Evolutionary conservation across 495 filamentous ascomycete species (phyloP).

Genomic region (Mytilinidion resinicola): DNA sequence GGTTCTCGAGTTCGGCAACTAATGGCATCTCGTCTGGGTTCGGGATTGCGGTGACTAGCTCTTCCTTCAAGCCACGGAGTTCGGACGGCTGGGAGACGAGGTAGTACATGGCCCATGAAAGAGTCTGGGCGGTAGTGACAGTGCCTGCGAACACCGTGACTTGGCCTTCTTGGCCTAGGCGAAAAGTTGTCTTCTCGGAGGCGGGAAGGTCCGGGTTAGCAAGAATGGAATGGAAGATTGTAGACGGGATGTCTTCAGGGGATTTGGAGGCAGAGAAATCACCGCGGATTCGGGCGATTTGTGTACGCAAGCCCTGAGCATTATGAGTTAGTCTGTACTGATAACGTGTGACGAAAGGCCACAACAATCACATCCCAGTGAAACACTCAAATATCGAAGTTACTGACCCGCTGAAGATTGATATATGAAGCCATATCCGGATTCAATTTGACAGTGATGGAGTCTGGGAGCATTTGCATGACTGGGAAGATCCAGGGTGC

Average conservation of each 20-base stretch:
- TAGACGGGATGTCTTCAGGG: not conserved
- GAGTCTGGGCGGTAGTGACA: slow-evolving; percentile 21
- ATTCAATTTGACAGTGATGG: not conserved
- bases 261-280: no score
- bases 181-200: not conserved
- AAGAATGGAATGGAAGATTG: slow-evolving; percentile 1
- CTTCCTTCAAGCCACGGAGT: slow-evolving; percentile 13
- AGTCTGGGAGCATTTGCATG: slow-evolving; percentile 17
- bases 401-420: slow-evolving; percentile 5
- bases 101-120: slow-evolving; percentile 19
- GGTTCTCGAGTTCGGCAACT: slow-evolving; percentile 39
- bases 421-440: slow-evolving; percentile 2
- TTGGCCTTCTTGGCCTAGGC: not conserved
- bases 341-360: not conserved
- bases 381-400: not conserved
- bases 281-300: slow-evolving; percentile 9
- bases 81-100: slow-evolving; percentile 18
- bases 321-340: no score
- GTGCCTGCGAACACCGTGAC: slow-evolving; percentile 20
- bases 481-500: slow-evolving; percentile 9
- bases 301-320: not conserved
- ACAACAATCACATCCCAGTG: not conserved
- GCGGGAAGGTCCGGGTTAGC: not conserved
- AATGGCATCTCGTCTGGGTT: not conserved
- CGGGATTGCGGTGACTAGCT: slow-evolving; percentile 5